Percentiles rank a stretch among this genome's conserved stretches.
These are phyloP conservation scores for Graphilbum fragrans DNA, from an alignment of 2,329 filamentous ascomycete species.

Conservation along the genomic window DNA sequence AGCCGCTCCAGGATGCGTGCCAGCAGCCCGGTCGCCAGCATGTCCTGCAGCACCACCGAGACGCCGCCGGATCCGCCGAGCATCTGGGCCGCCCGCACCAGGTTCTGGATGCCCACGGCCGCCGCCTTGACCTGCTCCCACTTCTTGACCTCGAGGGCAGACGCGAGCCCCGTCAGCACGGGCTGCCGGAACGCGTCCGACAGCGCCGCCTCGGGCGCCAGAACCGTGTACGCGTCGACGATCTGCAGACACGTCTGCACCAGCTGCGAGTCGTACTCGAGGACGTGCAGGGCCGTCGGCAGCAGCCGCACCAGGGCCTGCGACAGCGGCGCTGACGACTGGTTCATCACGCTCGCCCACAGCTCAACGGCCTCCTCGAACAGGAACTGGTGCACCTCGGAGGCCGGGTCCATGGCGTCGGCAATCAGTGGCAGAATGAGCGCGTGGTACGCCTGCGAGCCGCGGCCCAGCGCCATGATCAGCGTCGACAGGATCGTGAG, in stretches of 20 bases:
- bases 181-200: conserved; percentile 40
- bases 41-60: conserved; percentile 49
- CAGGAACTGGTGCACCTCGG: conserved; percentile 66
- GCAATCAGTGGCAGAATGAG: conserved; percentile 74
- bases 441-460: conserved; percentile 66
- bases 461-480: conserved; percentile 71
- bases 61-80: conserved; percentile 51
- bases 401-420: conserved; percentile 65
- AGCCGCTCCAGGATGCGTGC: conserved; percentile 52
- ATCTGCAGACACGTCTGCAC: conserved; percentile 51
- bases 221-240: conserved; percentile 56
- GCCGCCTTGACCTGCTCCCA: conserved; percentile 47
- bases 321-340: conserved; percentile 50
- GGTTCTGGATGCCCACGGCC: conserved; percentile 48
- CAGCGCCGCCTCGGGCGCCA: conserved; percentile 57
- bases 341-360: conserved; percentile 64
- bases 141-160: conserved; percentile 37
- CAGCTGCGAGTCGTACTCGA: conserved; percentile 54
- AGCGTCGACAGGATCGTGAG: conserved; percentile 75
- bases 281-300: conserved; percentile 49
- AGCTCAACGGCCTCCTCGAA: conserved; percentile 87
- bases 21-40: conserved; percentile 52
- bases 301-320: conserved; percentile 51
- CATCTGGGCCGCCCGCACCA: conserved; percentile 50
- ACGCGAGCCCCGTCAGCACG: conserved; percentile 35